A percentile compares a stretch with the other conserved stretches of the same genome.
Evolutionary conservation across 768 basidiomycete genomes (phyloP).

Genomic region (Neoboletus subvelutipes): DNA sequence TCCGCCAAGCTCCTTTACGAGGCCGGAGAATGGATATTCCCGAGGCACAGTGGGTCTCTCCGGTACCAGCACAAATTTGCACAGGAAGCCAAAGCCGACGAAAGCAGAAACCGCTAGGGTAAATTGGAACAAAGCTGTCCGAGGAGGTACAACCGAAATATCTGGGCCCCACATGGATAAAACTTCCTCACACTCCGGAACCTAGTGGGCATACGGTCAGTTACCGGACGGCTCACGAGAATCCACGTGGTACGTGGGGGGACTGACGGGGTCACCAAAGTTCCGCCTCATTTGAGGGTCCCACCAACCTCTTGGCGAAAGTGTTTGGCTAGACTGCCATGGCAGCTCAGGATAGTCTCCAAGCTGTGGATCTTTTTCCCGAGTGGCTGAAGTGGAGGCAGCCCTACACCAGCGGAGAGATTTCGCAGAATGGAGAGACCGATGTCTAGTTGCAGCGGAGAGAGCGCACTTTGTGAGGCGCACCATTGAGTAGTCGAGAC

Average conservation of each 20-base stretch:
- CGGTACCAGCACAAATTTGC: conserved; percentile 55
- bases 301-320: conserved; percentile 69
- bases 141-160: conserved; percentile 57
- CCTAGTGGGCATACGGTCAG: conserved; percentile 39
- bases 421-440: neutral
- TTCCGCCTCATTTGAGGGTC: conserved; percentile 77
- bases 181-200: conserved; percentile 79
- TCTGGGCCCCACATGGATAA: conserved; percentile 90
- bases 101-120: conserved; percentile 61
- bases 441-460: conserved; percentile 3
- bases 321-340: conserved; percentile 60
- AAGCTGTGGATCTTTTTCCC: conserved; percentile 62
- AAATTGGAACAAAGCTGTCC: conserved; percentile 65
- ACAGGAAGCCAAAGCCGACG: conserved; percentile 57
- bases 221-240: conserved; percentile 3
- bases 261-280: conserved; percentile 71
- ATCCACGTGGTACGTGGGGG: conserved; percentile 9
- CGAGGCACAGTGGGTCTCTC: conserved; percentile 67
- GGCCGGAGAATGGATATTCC: conserved; percentile 74
- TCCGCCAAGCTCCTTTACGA: conserved; percentile 77
- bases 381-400: conserved; percentile 18
- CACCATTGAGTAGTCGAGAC: conserved; percentile 9
- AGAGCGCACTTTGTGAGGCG: conserved; percentile 19
- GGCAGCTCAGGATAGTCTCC: conserved; percentile 74
- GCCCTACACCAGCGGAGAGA: conserved; percentile 4